These are phyloP conservation scores for Ganoderma lucidum DNA, from an alignment of 1,284 basidiomycete genomes.

Conservation along the genomic window DNA sequence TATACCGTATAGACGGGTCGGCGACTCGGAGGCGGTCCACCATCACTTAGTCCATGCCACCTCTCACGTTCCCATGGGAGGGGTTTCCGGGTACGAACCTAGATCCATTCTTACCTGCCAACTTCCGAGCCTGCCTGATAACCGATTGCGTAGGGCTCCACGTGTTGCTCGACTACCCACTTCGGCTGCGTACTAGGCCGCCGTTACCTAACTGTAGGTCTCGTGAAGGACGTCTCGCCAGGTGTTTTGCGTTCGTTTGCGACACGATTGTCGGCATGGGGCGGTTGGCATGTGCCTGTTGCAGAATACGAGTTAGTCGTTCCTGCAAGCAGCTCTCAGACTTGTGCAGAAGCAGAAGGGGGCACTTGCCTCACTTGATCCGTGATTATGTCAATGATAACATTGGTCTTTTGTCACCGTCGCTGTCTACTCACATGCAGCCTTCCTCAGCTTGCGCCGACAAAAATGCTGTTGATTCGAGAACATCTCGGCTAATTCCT, in stretches of 20 bases:
- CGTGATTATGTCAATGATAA: too few species aligned
- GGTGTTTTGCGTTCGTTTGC: not conserved
- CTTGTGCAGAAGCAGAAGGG: too few species aligned
- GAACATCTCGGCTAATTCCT: not conserved
- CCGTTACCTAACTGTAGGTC: not conserved
- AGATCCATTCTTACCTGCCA: not conserved
- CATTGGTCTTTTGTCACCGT: too few species aligned
- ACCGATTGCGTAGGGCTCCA: not conserved
- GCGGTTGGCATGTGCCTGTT: slow-evolving; percentile 1
- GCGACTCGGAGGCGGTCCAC: too few species aligned
- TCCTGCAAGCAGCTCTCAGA: not conserved
- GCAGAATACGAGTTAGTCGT: not conserved
- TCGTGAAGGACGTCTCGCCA: not conserved
- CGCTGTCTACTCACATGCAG: too few species aligned
- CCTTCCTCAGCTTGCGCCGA: not conserved
- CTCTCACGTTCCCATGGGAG: too few species aligned
- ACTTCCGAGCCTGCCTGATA: not conserved
- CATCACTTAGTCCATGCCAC: not conserved
- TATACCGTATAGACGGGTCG: too few species aligned
- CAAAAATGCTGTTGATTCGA: not conserved
- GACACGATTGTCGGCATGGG: not conserved
- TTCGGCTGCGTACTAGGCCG: not conserved
- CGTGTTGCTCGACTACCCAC: not conserved
- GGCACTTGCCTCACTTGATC: too few species aligned
- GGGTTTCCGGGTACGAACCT: too few species aligned